phyloP scores from a whole-genome alignment of 176 grass and related monocot species.

The Lolium rigidum region DNA sequence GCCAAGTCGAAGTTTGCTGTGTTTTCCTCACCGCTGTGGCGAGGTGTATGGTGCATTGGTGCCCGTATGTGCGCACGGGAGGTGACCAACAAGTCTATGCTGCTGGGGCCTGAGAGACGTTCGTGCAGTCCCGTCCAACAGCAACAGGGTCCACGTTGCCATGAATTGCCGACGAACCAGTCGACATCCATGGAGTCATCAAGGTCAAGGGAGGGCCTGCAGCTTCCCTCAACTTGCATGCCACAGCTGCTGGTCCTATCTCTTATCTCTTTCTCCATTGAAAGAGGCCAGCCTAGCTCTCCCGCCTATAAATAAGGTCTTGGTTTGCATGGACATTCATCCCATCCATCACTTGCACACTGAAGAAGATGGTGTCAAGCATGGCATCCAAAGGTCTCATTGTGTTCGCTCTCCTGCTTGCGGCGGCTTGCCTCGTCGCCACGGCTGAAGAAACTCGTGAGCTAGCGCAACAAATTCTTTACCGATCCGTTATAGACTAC shows the following conservation, averaged over 20 bases:
- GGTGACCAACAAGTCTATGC: not conserved
- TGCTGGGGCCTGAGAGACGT: not conserved
- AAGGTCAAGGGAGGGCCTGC: no score
- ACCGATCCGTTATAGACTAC: no score
- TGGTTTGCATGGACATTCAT: not conserved
- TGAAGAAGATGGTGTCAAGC: not conserved
- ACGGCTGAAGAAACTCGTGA: not conserved
- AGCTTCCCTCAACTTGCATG: no score
- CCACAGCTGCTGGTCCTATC: not conserved
- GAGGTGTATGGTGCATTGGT: not conserved
- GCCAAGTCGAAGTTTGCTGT: not conserved
- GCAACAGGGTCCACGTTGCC: no score
- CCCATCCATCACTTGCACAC: no score
- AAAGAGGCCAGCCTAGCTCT: no score
- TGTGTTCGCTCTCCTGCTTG: constrained; percentile 45
- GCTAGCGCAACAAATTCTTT: not conserved
- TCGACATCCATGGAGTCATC: not conserved
- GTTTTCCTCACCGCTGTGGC: not conserved
- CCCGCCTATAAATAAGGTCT: not conserved
- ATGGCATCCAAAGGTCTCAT: constrained; percentile 13
- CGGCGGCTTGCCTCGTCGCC: not conserved
- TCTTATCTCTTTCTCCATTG: not conserved
- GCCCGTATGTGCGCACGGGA: not conserved
- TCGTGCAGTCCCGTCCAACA: not conserved
- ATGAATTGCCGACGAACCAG: no score